Evolutionary conservation across 2,329 filamentous ascomycete genomes (phyloP).

Genomic region (Colletotrichum sp.): DNA sequence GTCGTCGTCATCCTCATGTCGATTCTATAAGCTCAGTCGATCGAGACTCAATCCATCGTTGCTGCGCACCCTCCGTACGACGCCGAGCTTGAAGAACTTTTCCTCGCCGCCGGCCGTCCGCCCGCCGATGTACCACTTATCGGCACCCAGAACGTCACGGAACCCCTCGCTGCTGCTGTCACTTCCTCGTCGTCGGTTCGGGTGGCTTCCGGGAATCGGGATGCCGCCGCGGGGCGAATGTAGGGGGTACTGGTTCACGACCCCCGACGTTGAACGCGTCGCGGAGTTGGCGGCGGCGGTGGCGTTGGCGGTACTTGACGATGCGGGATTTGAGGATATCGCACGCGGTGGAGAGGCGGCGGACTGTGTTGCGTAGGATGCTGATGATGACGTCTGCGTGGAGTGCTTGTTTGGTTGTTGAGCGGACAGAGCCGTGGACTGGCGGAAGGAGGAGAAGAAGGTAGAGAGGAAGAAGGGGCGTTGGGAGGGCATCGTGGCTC

Average conservation of each 20-base stretch:
- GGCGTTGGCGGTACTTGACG: background rate
- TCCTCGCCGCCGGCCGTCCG: slow-evolving; percentile 79
- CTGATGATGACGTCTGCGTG: slow-evolving; percentile 9
- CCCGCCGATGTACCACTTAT: slow-evolving; percentile 84
- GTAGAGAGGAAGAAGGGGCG: slow-evolving; percentile 61
- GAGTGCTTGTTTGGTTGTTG: slow-evolving; percentile 22
- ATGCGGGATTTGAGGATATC: slow-evolving; percentile 9
- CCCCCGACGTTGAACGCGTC: slow-evolving; percentile 22
- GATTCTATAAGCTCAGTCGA: slow-evolving; percentile 68
- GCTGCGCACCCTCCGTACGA: slow-evolving; percentile 74
- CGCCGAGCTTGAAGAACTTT: slow-evolving; percentile 80
- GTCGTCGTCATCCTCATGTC: background rate
- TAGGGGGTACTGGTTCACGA: slow-evolving; percentile 31
- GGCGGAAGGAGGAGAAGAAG: slow-evolving; percentile 60
- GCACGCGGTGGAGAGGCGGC: slow-evolving; percentile 15
- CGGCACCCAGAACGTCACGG: slow-evolving; percentile 70
- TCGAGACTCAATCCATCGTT: slow-evolving; percentile 77
- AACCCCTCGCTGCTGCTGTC: slow-evolving; percentile 80
- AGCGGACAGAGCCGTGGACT: slow-evolving; percentile 23
- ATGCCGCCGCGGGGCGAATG: slow-evolving; percentile 34
- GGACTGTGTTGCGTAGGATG: slow-evolving; percentile 15
- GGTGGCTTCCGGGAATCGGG: slow-evolving; percentile 40
- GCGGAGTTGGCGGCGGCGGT: background rate
- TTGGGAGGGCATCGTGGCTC: slow-evolving; percentile 51
- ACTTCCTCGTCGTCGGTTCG: slow-evolving; percentile 64